These are phyloP conservation scores for Debaryomycetaceae sp. DNA, from an alignment of 1,139 yeast genomes.

Conservation along the genomic window DNA sequence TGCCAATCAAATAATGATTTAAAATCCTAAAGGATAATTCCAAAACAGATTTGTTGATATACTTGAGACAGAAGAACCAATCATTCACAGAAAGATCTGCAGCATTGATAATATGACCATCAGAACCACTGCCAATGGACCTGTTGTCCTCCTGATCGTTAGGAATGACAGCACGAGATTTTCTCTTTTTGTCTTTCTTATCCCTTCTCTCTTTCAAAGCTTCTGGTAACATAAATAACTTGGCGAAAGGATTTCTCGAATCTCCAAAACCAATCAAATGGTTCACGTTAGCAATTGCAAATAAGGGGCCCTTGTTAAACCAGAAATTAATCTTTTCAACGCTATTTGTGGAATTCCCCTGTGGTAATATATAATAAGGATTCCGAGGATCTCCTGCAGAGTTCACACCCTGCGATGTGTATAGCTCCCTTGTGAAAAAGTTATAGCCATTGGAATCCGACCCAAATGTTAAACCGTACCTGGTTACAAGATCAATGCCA, in stretches of 20 bases:
- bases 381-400: constrained; percentile 26
- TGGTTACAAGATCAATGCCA: constrained; percentile 62
- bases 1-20: constrained; percentile 64
- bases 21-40: constrained; percentile 65
- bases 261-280: constrained; percentile 78
- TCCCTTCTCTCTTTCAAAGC: constrained; percentile 69
- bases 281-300: constrained; percentile 71
- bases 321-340: constrained; percentile 65
- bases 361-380: constrained; percentile 31
- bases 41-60: constrained; percentile 59
- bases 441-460: constrained; percentile 63
- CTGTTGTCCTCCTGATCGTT: constrained; percentile 9
- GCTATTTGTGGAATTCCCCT: constrained; percentile 27
- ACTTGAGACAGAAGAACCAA: constrained; percentile 57
- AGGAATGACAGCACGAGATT: constrained; percentile 17
- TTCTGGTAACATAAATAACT: constrained; percentile 65
- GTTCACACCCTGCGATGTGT: constrained; percentile 32
- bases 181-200: constrained; percentile 60
- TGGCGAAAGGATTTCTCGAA: constrained; percentile 69
- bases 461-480: constrained; percentile 71
- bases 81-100: constrained; percentile 45
- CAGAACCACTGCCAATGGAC: constrained; percentile 16
- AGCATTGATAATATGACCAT: constrained; percentile 35
- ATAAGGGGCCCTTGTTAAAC: constrained; percentile 70
- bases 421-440: constrained; percentile 54